Evolutionary conservation across 805 yeast species (phyloP), one percentile per base, ranked within the genome.

Genomic region (Kuraishia capsulata): DNA sequence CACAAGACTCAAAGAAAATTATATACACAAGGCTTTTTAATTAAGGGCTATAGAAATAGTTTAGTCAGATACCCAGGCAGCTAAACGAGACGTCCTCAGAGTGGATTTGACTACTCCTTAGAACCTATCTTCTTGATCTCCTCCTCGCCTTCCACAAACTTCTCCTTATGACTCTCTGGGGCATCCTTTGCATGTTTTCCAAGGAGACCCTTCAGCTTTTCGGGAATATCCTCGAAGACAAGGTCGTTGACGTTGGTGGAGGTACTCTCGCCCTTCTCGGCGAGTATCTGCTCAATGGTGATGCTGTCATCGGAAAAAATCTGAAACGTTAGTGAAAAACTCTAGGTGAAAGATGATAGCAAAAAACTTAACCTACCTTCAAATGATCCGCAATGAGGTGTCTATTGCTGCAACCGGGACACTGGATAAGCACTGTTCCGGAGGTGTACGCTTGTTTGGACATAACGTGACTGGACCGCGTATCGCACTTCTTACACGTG

Each of bases 331-430:
- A 38, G 33, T 41, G 40, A 38, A 38, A 23, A 29, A 16, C 16
- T 11, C 14, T 11, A n/a, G 13, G n/a, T 20, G 21, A 1, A 29
- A 10, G 16, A 9, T 75, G 65, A 56, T 89, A 96, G n/a, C 78
- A 75, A 52, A 89, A 88, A 24, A 89, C 84, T 64, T 78, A 56
- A 56, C 65, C 38, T 46, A 64, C 69, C 52, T 76, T 80, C 42
- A 82, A 60, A 53, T 82, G 89, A 54, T 90, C 97, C 0, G 97
- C 95, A 30, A 90, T 89, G 52, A 90, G 62, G 54, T 90, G 97
- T 46, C 96, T 74, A 52, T 75, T 80, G 46, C 81, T 71, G 57
- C 97, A 90, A 13, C 88, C 84, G 0, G 97, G 97, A 55, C 97
- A 90, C 51, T 86, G 87, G 19, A 90, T 81, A 37, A 87, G 62